Evolutionary conservation across 139 green algal species (phyloP).

Genomic region (Pleodorina starrii): DNA sequence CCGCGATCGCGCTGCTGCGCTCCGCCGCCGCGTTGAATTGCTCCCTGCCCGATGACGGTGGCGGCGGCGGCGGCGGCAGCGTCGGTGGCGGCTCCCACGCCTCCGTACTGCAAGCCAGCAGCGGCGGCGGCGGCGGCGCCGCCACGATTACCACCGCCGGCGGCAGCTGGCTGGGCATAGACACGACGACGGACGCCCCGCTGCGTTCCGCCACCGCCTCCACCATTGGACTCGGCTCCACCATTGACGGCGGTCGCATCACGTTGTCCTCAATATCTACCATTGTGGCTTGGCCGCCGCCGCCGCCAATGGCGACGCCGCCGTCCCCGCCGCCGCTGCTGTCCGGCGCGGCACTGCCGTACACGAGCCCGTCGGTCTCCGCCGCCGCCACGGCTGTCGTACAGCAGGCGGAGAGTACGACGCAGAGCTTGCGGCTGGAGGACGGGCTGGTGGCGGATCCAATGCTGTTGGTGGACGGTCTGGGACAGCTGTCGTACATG

Average conservation of each 20-base stretch:
- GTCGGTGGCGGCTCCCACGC: not conserved
- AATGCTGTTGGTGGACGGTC: constrained; percentile 26
- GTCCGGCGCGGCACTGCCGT: too few relatives aligned
- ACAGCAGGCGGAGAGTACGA: not conserved
- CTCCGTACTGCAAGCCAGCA: not conserved
- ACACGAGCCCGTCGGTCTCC: too few relatives aligned
- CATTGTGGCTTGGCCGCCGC: not conserved
- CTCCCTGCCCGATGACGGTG: not conserved
- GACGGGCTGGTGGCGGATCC: constrained; percentile 38
- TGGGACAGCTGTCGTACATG: constrained; percentile 6
- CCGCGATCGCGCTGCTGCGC: constrained; percentile 11
- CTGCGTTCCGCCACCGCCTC: not conserved
- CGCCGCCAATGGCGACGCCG: not conserved
- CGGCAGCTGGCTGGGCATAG: not conserved
- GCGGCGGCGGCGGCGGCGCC: not conserved
- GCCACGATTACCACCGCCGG: not conserved
- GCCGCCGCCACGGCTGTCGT: not conserved
- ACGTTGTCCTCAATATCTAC: not conserved
- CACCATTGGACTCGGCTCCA: not conserved
- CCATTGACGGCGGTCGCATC: not conserved
- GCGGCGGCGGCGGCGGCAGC: not conserved
- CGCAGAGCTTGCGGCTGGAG: constrained; percentile 18
- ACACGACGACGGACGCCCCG: not conserved
- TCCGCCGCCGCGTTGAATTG: not conserved
- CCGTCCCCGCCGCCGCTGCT: not conserved